These are phyloP conservation scores for Trypethelium eluteriae DNA, from an alignment of 495 filamentous ascomycete species.

Conservation along the genomic window DNA sequence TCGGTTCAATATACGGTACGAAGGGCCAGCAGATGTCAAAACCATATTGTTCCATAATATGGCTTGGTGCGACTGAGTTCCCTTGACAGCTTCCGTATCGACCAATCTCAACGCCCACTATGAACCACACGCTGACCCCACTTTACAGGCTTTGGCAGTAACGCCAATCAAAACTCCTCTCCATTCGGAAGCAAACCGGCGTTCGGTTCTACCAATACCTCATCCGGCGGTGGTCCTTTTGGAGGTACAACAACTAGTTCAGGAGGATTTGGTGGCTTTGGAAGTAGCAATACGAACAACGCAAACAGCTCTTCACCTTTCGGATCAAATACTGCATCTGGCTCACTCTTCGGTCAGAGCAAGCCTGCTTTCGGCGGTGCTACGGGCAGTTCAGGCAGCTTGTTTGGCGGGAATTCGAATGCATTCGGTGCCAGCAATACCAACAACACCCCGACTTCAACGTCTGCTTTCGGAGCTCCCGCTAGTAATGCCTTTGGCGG, in stretches of 20 bases:
- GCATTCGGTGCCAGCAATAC: conserved; percentile 25
- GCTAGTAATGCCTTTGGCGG: conserved; percentile 19
- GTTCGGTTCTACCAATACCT: conserved; percentile 9
- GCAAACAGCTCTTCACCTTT: conserved; percentile 39
- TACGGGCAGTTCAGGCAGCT: conserved; percentile 35
- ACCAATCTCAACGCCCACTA: no score
- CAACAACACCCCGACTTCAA: conserved; percentile 1
- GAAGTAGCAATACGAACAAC: conserved; percentile 31
- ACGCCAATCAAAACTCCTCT: conserved; percentile 20
- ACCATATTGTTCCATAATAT: no score
- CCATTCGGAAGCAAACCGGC: conserved; percentile 19
- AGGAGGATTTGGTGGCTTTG: conserved; percentile 48
- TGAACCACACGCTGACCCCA: neutral
- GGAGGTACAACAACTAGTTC: conserved; percentile 28
- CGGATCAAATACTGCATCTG: conserved; percentile 38
- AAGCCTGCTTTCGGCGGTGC: conserved; percentile 30
- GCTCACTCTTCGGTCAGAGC: conserved; percentile 40
- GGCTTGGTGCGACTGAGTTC: no score
- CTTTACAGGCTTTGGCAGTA: conserved; percentile 17
- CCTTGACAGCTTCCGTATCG: no score
- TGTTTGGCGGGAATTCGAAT: conserved; percentile 29
- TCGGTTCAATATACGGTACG: neutral
- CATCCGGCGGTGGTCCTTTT: conserved; percentile 19
- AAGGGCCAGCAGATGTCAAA: no score
- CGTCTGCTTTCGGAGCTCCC: conserved; percentile 12